Conservation (phyloP, 2,329 filamentous ascomycete genomes). For the Fusarium heterosporum region DNA sequence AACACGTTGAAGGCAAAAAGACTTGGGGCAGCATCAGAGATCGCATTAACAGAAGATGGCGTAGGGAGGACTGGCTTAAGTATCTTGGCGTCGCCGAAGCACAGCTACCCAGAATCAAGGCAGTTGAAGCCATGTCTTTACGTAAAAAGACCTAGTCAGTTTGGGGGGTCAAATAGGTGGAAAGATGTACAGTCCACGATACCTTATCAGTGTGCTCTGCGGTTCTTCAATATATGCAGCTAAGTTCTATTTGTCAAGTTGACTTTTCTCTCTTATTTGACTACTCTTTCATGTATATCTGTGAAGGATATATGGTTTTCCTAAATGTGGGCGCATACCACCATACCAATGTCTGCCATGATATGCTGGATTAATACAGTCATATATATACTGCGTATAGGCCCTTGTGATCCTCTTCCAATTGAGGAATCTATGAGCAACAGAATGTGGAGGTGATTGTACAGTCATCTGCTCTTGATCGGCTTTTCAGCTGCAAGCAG, state of each 20-base stretch:
- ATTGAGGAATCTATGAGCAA: neutral
- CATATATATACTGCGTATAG: neutral
- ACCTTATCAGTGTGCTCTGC: too few relatives aligned
- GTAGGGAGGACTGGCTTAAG: neutral
- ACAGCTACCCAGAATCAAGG: neutral
- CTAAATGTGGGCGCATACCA: neutral
- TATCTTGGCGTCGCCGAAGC: neutral
- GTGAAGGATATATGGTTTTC: neutral
- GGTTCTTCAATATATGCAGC: too few relatives aligned
- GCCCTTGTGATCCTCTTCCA: neutral
- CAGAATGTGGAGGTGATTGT: neutral
- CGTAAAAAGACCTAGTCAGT: too few relatives aligned
- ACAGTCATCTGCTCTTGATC: neutral
- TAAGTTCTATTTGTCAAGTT: too few relatives aligned
- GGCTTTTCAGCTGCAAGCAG: neutral
- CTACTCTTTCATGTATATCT: neutral
- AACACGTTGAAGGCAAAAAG: neutral
- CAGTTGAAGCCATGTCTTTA: neutral
- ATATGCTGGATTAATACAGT: neutral
- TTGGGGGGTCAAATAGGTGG: too few relatives aligned
- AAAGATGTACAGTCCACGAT: too few relatives aligned
- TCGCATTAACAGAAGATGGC: too few relatives aligned
- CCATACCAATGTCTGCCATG: neutral
- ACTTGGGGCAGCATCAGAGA: too few relatives aligned
- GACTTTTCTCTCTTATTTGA: neutral